These are phyloP conservation scores for Esteya vermicola DNA, from an alignment of 2,329 filamentous ascomycete species.

Conservation along the genomic window DNA sequence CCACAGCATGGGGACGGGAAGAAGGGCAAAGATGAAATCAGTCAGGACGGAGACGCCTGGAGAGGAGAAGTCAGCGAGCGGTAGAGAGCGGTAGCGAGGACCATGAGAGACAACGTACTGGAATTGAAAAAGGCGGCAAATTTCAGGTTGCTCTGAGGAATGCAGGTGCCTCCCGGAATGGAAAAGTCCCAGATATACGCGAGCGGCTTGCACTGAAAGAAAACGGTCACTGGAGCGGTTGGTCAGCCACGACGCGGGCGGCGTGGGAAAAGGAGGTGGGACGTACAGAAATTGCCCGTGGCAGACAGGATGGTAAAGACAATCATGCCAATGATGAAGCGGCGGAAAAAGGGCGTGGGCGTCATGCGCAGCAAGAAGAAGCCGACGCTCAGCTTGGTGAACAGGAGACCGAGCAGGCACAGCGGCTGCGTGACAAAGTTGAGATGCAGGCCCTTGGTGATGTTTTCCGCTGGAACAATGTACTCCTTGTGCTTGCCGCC, in stretches of 20 bases:
- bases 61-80: too few relatives aligned
- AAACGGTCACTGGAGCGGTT: constrained; percentile 12
- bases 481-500: constrained; percentile 15
- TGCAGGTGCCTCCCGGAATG: constrained; percentile 11
- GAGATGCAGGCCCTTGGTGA: constrained; percentile 13
- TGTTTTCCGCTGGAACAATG: constrained; percentile 13
- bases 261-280: background rate
- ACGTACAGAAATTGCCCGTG: constrained; percentile 12
- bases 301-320: constrained; percentile 15
- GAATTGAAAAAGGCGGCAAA: constrained; percentile 13
- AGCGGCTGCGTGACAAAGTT: constrained; percentile 19
- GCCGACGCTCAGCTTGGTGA: constrained; percentile 17
- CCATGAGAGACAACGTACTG: background rate
- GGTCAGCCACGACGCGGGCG: too few relatives aligned
- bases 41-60: constrained; percentile 14
- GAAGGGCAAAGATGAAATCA: constrained; percentile 15
- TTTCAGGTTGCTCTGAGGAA: constrained; percentile 12
- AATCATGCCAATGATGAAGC: constrained; percentile 12
- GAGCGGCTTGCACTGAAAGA: constrained; percentile 14
- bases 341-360: constrained; percentile 9
- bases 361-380: constrained; percentile 16
- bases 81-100: too few relatives aligned
- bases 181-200: constrained; percentile 12
- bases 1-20: constrained; percentile 16
- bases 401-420: constrained; percentile 14